These are phyloP conservation scores for Lepiota venenata DNA, from an alignment of 768 basidiomycete genomes.

Conservation along the genomic window DNA sequence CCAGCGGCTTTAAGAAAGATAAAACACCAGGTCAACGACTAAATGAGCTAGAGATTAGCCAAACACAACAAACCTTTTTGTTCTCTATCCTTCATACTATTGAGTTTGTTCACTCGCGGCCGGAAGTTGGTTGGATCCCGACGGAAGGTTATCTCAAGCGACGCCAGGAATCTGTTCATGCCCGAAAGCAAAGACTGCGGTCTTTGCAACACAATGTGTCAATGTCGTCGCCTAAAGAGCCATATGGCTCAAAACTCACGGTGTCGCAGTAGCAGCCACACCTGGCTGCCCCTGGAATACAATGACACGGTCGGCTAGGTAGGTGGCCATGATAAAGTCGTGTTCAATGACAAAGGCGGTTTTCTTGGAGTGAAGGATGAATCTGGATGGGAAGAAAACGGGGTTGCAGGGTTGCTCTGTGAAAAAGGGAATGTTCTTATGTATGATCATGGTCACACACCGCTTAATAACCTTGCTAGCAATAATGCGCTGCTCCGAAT, in stretches of 20 bases:
- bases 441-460: constrained; percentile 29
- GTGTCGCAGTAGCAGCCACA: constrained; percentile 83
- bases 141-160: constrained; percentile 96
- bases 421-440: background rate
- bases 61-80: constrained; percentile 61
- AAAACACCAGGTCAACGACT: background rate
- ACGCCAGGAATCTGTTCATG: constrained; percentile 97
- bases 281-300: constrained; percentile 90
- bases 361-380: constrained; percentile 95
- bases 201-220: constrained; percentile 34
- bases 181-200: constrained; percentile 94
- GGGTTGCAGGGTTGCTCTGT: background rate
- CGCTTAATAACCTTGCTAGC: constrained; percentile 98
- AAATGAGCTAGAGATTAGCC: background rate
- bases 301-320: constrained; percentile 96
- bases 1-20: constrained; percentile 50
- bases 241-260: constrained; percentile 47
- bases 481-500: constrained; percentile 99
- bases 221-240: background rate
- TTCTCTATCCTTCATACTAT: constrained; percentile 86
- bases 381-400: constrained; percentile 36
- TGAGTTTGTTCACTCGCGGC: constrained; percentile 81
- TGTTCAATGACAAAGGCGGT: constrained; percentile 99
- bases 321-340: constrained; percentile 99
- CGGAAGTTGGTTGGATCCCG: constrained; percentile 95